Evolutionary conservation across 169 alveolate species (phyloP), one percentile per base, ranked within the genome.

Genomic region (Plasmodium vivax): DNA sequence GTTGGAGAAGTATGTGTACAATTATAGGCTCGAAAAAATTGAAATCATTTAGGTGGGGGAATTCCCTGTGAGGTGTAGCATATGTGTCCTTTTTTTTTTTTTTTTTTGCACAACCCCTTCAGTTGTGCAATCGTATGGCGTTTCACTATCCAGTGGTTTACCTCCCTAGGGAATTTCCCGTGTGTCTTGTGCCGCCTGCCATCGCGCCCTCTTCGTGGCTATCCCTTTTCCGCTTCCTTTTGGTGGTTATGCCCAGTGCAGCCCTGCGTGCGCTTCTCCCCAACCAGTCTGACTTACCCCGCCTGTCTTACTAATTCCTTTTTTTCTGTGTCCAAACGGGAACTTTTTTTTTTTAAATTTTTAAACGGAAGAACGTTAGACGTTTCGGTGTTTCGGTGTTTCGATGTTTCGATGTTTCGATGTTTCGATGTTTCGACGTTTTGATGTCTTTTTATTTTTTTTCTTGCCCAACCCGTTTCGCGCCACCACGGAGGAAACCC

Each of bases 1-100:
- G 32, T 41, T 91, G 23, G 95, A 77, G 27, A 91, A 91, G 23
- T 91, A 91, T 82, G 95, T 91, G 47, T 91, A 82, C 85, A 91
- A 91, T 71, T 91, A 82, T 38, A 81, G 93, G 82, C 32, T 85
- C 36, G 85, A 85, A 85, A 73, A 74, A 85, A 85, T 85, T 51
- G 93, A 85, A 23, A 72, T 58, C 2, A 83, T 83, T 16, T 83
- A 83, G 47, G 58, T 30, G 54, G 27, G 88, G 79, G 12, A 12
- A 75, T 34, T 16, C 23, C 7, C 7, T 19, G 68, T 27, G 62
- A 43, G 14, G 38, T 27, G 71, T 30, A 82, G 74, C 7, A 32
- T 51, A 51, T 51, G 5, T 82, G 56, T 80, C 0, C 12, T 14
- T n/a, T 72, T 30, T 80, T 14, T 80, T 47, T 47, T 47, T 51